A percentile compares a stretch with the other conserved stretches of the same genome.
phyloP scores from a whole-genome alignment of 1,139 yeast genomes.

The Saccharomyces hybrid region DNA sequence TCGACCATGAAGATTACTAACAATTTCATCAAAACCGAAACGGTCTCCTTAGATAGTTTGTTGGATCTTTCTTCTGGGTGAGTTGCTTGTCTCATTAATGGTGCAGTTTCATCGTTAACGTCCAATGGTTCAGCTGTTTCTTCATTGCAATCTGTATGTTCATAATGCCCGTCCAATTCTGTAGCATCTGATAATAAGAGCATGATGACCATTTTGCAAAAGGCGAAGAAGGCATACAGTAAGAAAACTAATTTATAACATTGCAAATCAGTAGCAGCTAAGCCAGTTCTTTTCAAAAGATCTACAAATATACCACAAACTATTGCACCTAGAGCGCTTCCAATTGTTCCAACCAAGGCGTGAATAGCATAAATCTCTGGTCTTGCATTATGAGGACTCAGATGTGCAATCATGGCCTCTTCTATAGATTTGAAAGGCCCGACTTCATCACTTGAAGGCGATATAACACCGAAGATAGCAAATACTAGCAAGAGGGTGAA shows the following conservation, averaged over 20 bases:
- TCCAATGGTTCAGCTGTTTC: constrained; percentile 9
- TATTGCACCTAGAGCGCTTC: constrained; percentile 70
- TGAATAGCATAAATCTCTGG: constrained; percentile 64
- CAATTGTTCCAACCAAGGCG: constrained; percentile 54
- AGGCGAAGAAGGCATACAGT: constrained; percentile 50
- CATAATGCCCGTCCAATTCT: constrained; percentile 37
- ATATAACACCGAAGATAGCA: constrained; percentile 62
- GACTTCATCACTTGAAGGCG: constrained; percentile 88
- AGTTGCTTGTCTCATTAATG: constrained; percentile 12
- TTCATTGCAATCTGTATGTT: constrained; percentile 17
- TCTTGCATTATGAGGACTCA: constrained; percentile 57
- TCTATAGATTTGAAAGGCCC: constrained; percentile 90
- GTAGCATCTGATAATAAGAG: constrained; percentile 46
- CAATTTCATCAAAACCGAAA: constrained; percentile 25
- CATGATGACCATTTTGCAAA: constrained; percentile 47
- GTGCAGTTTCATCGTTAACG: constrained; percentile 23
- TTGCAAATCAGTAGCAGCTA: constrained; percentile 32
- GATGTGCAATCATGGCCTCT: constrained; percentile 77
- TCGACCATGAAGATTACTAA: constrained; percentile 60
- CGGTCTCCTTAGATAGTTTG: constrained; percentile 25
- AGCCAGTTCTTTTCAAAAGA: constrained; percentile 29
- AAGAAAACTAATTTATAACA: constrained; percentile 51
- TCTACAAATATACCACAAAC: constrained; percentile 54
- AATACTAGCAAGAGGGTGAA: constrained; percentile 54
- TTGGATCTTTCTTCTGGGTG: constrained; percentile 3